Evolutionary conservation across 805 yeast species (phyloP), one percentile per base, ranked within the genome.

Genomic region (Myxozyma udenii): DNA sequence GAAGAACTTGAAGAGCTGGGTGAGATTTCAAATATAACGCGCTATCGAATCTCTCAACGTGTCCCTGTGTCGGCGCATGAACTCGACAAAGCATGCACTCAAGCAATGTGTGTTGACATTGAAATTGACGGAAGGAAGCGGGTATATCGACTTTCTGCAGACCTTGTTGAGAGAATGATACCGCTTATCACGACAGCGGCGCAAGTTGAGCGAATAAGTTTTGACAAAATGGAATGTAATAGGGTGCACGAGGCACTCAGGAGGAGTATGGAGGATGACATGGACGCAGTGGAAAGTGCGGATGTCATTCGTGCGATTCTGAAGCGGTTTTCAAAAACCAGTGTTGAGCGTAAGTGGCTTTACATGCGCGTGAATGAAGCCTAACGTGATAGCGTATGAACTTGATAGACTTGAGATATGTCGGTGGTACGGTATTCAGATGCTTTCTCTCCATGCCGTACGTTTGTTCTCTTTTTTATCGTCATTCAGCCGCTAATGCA

Each of bases 401-500:
- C 58, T 86, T 9, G 74, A 83, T 53, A 68, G 69, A 44, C 60
- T 56, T 2, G 64, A 64, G 33, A 73, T 84, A 2, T 74, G 83
- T 1, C 64, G 62, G 43, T 86, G 88, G 85, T 80, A 79, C 60
- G 95, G 95, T 0, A 62, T 78, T 1, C 71, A 75, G 46, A 70
- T 81, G 0, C 69, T 87, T 21, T 64, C 66, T 22, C 66, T 67
- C 36, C 65, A 68, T 53, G 73, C 73, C 0, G 56, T 69, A 28
- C 44, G 57, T n/a, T 61, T 1, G 53, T 73, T 18, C 52, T 69
- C 0, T 46, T 69, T 0, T 78, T 4, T 28, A 4, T 23, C 24
- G 21, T 19, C 25, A 11, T 38, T 28, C 7, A 11, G 12, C 21
- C 11, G 25, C 35, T 19, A 3, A 22, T 16, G 4, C 14, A 7